Percentiles rank a stretch among this genome's conserved stretches.
phyloP scores from a whole-genome alignment of 352 stramenopile species.

The Globisporangium parvum region DNA sequence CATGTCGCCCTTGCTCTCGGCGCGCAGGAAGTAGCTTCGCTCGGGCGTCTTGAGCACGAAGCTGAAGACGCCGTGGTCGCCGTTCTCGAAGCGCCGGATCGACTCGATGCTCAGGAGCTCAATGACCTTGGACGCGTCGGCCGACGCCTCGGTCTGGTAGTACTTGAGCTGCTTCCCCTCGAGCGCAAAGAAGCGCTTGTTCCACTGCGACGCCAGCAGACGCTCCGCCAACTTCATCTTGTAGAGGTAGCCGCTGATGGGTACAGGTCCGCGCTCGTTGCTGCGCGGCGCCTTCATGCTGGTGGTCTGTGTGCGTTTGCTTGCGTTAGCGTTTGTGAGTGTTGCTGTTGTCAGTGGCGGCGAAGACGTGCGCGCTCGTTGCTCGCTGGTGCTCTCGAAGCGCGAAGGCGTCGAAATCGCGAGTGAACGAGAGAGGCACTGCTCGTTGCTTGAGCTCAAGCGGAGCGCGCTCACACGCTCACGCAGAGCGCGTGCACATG shows the following conservation, averaged over 20 bases:
- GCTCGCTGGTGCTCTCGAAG: too few species aligned
- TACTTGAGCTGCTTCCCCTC: conserved; percentile 77
- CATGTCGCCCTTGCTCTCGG: conserved; percentile 83
- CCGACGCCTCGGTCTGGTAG: conserved; percentile 57
- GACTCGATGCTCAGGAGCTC: conserved; percentile 70
- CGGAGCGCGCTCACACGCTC: too few species aligned
- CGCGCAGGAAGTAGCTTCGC: conserved; percentile 74
- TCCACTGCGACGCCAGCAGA: conserved; percentile 73
- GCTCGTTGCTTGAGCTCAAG: too few species aligned
- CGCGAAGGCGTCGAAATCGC: too few species aligned
- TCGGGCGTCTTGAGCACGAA: conserved; percentile 76
- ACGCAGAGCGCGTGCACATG: too few species aligned
- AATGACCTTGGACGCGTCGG: conserved; percentile 64
- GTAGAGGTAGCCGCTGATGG: conserved; percentile 78
- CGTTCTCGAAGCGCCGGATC: conserved; percentile 76
- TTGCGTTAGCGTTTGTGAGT: too few species aligned
- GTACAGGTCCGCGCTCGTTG: conserved; percentile 46
- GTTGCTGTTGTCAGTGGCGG: too few species aligned
- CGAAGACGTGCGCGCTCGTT: too few species aligned
- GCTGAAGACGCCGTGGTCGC: conserved; percentile 72
- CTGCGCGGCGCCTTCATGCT: conserved; percentile 43
- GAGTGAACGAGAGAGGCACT: too few species aligned
- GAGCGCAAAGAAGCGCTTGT: conserved; percentile 74
- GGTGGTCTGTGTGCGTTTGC: neutral
- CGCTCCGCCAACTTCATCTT: conserved; percentile 79